phyloP scores from a whole-genome alignment of 176 grass and related monocot species.

The Puccinellia tenuiflora region DNA sequence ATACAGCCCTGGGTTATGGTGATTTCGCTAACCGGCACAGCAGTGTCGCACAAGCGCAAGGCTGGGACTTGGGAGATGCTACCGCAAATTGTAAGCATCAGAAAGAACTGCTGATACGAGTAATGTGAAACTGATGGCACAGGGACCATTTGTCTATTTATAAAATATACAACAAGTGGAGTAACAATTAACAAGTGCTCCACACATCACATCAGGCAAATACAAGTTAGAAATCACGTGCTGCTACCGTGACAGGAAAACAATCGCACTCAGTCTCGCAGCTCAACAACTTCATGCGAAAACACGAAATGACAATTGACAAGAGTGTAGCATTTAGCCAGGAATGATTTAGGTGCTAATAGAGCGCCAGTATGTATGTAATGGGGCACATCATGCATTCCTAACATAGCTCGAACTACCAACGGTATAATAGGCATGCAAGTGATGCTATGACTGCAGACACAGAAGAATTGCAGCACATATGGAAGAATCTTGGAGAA shows the following conservation, averaged over 20 bases:
- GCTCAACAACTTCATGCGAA: background rate
- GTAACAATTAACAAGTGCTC: background rate
- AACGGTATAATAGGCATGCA: background rate
- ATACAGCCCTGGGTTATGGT: background rate
- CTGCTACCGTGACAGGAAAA: background rate
- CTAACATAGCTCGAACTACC: background rate
- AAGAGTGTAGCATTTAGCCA: background rate
- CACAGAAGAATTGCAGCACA: background rate
- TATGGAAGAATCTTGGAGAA: background rate
- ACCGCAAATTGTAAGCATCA: background rate
- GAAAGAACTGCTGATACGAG: background rate
- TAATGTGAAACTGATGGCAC: background rate
- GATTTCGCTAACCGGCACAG: background rate
- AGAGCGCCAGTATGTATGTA: background rate
- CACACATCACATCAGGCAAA: background rate
- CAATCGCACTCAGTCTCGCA: background rate
- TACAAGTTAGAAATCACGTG: background rate
- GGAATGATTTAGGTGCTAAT: background rate
- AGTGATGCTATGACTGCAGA: background rate
- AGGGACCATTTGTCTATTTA: too few species aligned
- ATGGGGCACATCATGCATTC: background rate
- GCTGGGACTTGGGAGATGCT: background rate
- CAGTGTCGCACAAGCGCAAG: background rate
- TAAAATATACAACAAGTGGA: background rate
- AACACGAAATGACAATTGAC: background rate